These are phyloP conservation scores for Pelargonium fulgidum DNA, from an alignment of 441 rosid species.

Conservation along the genomic window DNA sequence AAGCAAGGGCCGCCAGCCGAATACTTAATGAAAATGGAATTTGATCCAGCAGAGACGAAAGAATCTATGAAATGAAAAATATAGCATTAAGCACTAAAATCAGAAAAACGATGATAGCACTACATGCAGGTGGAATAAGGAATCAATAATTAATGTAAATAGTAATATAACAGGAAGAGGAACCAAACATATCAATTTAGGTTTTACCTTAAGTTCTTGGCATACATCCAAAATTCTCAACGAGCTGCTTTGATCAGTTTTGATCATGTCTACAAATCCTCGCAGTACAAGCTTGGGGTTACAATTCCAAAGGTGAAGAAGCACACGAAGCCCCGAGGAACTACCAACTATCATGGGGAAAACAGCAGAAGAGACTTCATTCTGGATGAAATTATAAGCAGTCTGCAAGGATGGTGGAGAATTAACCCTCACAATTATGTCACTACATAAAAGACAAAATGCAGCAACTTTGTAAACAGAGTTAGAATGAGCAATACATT, in stretches of 20 bases:
- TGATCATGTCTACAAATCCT: slow-evolving; percentile 59
- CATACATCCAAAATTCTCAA: slow-evolving; percentile 63
- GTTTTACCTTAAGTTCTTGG: slow-evolving; percentile 76
- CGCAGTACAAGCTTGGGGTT: slow-evolving; percentile 64
- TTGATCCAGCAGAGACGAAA: slow-evolving; percentile 61
- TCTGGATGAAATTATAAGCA: slow-evolving; percentile 70
- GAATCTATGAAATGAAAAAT: slow-evolving; percentile 44
- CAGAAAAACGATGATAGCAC: slow-evolving; percentile 1
- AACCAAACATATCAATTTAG: slow-evolving; percentile 5
- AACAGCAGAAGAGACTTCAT: slow-evolving; percentile 59
- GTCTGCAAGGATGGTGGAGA: slow-evolving; percentile 52
- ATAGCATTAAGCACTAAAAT: slow-evolving; percentile 9
- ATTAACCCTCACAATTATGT: slow-evolving; percentile 12
- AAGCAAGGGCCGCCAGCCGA: slow-evolving; percentile 80
- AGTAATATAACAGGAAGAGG: not conserved
- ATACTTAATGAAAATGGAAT: slow-evolving; percentile 63
- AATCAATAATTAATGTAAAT: not conserved
- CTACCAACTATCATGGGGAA: slow-evolving; percentile 59
- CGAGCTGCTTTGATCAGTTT: slow-evolving; percentile 49
- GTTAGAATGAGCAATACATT: slow-evolving; percentile 39
- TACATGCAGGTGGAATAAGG: not conserved
- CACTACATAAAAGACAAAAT: not conserved
- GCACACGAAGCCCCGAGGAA: slow-evolving; percentile 44
- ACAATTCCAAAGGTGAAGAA: slow-evolving; percentile 73
- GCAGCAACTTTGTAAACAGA: not conserved